Evolutionary conservation across 352 stramenopile genomes (phyloP).

Genomic region (Phytopythium chamaehyphon): DNA sequence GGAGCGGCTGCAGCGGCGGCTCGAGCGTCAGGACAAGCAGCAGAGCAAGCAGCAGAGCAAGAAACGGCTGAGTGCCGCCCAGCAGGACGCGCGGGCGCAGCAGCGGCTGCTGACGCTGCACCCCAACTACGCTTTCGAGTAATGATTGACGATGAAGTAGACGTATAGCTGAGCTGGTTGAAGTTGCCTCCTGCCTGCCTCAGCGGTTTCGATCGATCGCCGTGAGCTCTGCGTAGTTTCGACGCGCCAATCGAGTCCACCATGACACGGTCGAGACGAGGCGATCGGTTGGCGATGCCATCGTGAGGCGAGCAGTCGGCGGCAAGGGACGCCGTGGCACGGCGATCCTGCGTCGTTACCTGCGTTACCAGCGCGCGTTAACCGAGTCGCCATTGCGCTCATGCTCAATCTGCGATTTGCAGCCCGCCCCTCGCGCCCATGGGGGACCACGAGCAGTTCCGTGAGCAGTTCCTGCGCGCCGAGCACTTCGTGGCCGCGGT

Average conservation of each 20-base stretch:
- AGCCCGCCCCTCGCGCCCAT: not conserved
- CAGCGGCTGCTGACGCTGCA: conserved; percentile 76
- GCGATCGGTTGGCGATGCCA: too few relatives aligned
- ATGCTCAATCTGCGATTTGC: not conserved
- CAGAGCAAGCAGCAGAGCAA: conserved; percentile 22
- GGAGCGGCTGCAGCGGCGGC: conserved; percentile 8
- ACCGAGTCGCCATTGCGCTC: not conserved
- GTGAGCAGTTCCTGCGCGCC: conserved; percentile 30
- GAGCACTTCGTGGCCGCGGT: conserved; percentile 55
- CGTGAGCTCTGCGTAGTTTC: too few relatives aligned
- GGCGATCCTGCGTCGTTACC: too few relatives aligned
- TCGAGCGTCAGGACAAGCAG: conserved; percentile 1
- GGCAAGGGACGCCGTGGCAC: too few relatives aligned
- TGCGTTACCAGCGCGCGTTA: not conserved
- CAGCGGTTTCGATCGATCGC: too few relatives aligned
- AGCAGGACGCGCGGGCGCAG: conserved; percentile 58
- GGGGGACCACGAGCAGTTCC: conserved; percentile 12
- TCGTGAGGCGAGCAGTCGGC: not conserved
- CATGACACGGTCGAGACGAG: too few relatives aligned
- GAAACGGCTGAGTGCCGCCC: conserved; percentile 29
- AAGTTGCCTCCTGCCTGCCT: too few relatives aligned
- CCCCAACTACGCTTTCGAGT: conserved; percentile 77
- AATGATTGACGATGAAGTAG: conserved; percentile 5
- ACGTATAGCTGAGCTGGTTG: too few relatives aligned
- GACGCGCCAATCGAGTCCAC: too few relatives aligned